Evolutionary conservation across 768 basidiomycete genomes (phyloP).

Genomic region (Collybia nuda): DNA sequence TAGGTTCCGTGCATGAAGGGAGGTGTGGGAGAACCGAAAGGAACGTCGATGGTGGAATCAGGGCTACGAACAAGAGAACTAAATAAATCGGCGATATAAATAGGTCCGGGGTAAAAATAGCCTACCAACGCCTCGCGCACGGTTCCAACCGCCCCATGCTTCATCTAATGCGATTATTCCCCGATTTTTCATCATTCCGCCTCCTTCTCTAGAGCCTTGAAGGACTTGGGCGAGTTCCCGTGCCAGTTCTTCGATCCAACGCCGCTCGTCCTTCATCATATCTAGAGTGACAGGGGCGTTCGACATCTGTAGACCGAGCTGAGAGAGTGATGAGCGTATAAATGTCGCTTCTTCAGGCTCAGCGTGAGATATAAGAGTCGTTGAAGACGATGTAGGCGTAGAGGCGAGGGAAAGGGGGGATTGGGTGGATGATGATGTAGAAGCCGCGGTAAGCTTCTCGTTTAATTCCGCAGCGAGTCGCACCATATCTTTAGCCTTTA

Average conservation of each 20-base stretch:
- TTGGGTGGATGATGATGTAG: conserved; percentile 17
- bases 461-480: conserved; percentile 86
- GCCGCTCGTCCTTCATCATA: conserved; percentile 80
- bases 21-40: conserved; percentile 73
- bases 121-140: conserved; percentile 88
- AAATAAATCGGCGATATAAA: background rate
- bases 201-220: conserved; percentile 34
- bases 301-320: conserved; percentile 78
- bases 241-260: conserved; percentile 80
- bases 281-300: conserved; percentile 85
- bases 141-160: conserved; percentile 95
- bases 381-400: conserved; percentile 13
- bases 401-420: conserved; percentile 21
- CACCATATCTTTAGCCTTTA: conserved; percentile 92
- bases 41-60: conserved; percentile 88
- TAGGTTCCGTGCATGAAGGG: conserved; percentile 60
- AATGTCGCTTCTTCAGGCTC: conserved; percentile 86
- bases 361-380: conserved; percentile 35
- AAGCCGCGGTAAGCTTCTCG: conserved; percentile 62
- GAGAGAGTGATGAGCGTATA: conserved; percentile 85
- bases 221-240: conserved; percentile 79
- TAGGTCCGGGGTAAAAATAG: conserved; percentile 9
- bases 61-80: conserved; percentile 48
- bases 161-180: conserved; percentile 89
- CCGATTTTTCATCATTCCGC: conserved; percentile 73